Base-by-base conservation (phyloP, 805 yeast genomes). In the Nakazawaea sp. region DNA sequence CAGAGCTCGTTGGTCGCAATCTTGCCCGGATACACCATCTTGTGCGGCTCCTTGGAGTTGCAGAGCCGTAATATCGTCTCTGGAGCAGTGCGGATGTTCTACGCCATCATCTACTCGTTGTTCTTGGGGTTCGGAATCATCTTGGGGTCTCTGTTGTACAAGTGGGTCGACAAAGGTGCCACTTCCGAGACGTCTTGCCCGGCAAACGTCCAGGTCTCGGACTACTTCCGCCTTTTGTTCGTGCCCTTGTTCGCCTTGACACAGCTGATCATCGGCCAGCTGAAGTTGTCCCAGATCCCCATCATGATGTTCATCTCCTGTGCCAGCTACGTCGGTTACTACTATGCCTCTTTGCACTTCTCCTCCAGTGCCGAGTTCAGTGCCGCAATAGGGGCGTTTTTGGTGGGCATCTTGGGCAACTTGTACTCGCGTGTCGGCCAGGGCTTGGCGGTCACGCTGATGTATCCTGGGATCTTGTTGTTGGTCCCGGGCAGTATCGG, bases 401-500 rank as follows among this genome's bases (percentile, higher is more conserved):
- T 81, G 16, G 80, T 86, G 49, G 95, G 95, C 4, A 62, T 86
- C 13, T 53, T 81, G 50, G 94, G 94, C 15, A 85, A 86, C 50
- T 59, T 83, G 39, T 86, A 85, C 53, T 81, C 90, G 1, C 73
- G 95, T 49, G 56, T 85, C 4, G 82, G 87, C 50, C 80, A 78
- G 50, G 95, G 95, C 4, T 69, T 86, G 51, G 95, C 95, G 0
- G 89, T 86, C 18, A 78, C 88, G 29, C 92, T 94, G 3, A 85
- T 85, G 90, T 56, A 86, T 40, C 95, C 95, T 0, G 95, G 86
- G 0, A 82, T 85, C 29, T 84, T 85, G 48, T 87, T 82, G 2
- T 85, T 79, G 52, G 95, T 85, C 27, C 95, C 95, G 2, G 76
- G 84, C 2, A 92, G 94, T 55, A 74, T 86, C 40, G 94, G 94